Evolutionary conservation across 2,329 filamentous ascomycete species (phyloP).

Genomic region (Fusarium longipes): DNA sequence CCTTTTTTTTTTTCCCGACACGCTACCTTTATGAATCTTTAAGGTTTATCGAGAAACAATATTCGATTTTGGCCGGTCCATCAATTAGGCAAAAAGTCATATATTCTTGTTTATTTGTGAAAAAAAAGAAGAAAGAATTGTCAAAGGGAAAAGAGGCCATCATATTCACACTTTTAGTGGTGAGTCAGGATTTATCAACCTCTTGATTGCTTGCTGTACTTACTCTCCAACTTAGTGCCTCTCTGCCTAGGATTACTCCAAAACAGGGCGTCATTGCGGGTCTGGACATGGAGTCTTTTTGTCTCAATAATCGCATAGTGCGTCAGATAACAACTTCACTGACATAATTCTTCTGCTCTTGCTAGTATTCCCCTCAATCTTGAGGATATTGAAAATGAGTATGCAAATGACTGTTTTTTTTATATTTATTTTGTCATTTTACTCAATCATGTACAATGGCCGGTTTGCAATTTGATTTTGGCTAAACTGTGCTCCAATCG

Average conservation of each 20-base stretch:
- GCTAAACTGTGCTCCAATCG: not conserved
- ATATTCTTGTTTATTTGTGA: not conserved
- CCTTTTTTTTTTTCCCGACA: not conserved
- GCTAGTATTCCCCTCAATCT: not conserved
- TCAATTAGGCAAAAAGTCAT: not conserved
- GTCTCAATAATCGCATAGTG: slow-evolving; percentile 11
- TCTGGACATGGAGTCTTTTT: not conserved
- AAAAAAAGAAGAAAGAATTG: not conserved
- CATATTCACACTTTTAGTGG: not conserved
- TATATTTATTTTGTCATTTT: not conserved
- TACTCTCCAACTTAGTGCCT: not conserved
- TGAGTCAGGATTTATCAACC: slow-evolving; percentile 12
- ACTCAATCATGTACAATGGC: not conserved
- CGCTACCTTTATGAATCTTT: not conserved
- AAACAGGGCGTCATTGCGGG: slow-evolving; percentile 23
- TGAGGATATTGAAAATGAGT: not conserved
- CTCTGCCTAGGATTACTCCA: not conserved
- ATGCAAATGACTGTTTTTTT: not conserved
- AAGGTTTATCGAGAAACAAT: not conserved
- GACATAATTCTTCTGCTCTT: not conserved
- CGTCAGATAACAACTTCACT: not conserved
- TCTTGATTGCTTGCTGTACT: not conserved
- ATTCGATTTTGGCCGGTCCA: not conserved
- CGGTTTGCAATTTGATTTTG: not conserved
- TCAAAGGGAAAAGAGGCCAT: not conserved